A percentile compares a stretch with the other conserved stretches of the same genome.
Evolutionary conservation across 2,329 filamentous ascomycete species (phyloP).

Genomic region (Aspergillus texensis): DNA sequence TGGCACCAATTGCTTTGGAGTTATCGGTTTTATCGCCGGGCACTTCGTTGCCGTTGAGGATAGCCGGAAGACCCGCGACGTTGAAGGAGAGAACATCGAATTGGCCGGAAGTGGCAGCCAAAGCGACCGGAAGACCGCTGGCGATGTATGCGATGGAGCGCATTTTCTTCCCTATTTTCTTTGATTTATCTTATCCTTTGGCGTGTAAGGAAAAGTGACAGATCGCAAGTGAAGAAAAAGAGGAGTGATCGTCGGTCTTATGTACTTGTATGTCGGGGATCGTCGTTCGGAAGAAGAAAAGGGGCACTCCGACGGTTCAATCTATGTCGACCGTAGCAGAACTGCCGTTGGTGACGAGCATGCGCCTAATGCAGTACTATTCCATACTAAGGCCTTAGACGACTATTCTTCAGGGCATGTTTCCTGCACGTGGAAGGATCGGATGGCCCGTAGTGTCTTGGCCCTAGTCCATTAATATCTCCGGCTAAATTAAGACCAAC

Average conservation of each 20-base stretch:
- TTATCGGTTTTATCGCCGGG: slow-evolving; percentile 65
- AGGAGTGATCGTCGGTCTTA: background rate
- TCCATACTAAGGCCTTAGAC: background rate
- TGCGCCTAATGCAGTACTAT: background rate
- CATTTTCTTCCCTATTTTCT: background rate
- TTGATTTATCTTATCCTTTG: background rate
- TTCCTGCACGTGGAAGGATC: slow-evolving; percentile 2
- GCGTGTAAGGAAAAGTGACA: background rate
- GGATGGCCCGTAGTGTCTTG: background rate
- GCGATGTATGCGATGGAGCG: background rate
- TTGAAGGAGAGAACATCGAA: slow-evolving; percentile 61
- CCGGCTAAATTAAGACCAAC: background rate
- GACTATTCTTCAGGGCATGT: background rate
- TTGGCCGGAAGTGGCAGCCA: slow-evolving; percentile 39
- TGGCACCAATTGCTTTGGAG: slow-evolving; percentile 57
- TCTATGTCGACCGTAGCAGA: background rate
- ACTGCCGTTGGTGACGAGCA: background rate
- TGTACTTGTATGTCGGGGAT: background rate
- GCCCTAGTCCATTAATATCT: background rate
- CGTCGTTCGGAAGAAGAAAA: background rate
- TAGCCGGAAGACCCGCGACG: slow-evolving; percentile 59
- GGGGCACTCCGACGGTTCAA: background rate
- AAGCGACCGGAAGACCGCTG: background rate
- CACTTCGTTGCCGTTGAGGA: slow-evolving; percentile 61
- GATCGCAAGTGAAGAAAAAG: background rate